These are phyloP conservation scores for Ophiocytium majus DNA, from an alignment of 352 stramenopile species.

Conservation along the genomic window DNA sequence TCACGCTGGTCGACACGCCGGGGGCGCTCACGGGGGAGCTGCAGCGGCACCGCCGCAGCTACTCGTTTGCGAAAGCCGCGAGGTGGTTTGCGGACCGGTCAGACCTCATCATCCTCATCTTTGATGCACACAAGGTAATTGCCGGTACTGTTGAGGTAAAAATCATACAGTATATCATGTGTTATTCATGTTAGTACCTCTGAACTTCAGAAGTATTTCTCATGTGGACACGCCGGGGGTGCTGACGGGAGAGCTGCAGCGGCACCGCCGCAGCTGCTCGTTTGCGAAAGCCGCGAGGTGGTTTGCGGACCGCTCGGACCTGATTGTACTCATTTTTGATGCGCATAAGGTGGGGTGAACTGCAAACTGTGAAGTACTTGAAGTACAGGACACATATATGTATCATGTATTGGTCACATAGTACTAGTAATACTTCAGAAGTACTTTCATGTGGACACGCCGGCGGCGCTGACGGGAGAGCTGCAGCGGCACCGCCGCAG, in stretches of 20 bases:
- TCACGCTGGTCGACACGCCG: constrained; percentile 89
- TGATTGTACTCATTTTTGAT: constrained; percentile 98
- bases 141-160: too few species aligned
- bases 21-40: constrained; percentile 71
- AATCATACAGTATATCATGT: neutral
- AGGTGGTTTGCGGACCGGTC: constrained; percentile 78
- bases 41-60: constrained; percentile 59
- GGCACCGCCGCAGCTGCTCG: constrained; percentile 56
- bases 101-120: constrained; percentile 95
- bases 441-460: constrained; percentile 91
- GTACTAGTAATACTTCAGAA: too few species aligned
- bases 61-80: constrained; percentile 58
- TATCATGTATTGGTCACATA: too few species aligned
- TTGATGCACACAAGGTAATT: constrained; percentile 98
- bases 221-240: constrained; percentile 92
- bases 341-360: constrained; percentile 86
- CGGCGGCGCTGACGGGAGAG: constrained; percentile 73
- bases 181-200: neutral
- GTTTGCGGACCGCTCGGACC: constrained; percentile 76
- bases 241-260: constrained; percentile 60
- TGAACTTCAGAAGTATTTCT: too few species aligned
- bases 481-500: constrained; percentile 59
- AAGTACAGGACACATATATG: too few species aligned
- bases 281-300: constrained; percentile 59
- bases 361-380: too few species aligned